Evolutionary conservation across 2,329 filamentous ascomycete species (phyloP), one percentile per base, ranked within the genome.

Genomic region (Talaromyces sp.): DNA sequence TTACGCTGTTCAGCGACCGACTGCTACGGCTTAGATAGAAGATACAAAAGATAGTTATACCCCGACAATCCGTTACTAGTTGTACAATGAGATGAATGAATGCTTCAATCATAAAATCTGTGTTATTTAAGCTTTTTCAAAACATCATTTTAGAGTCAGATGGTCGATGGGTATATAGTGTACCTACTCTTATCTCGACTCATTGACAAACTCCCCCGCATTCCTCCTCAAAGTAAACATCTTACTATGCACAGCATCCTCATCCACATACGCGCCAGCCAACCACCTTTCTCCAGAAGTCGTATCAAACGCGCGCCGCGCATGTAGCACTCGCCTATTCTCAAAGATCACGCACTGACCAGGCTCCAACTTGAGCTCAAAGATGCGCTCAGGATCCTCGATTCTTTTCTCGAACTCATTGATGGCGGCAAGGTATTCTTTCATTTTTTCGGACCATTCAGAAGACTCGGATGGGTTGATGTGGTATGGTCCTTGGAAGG

Each of bases 321-420:
- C 94, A 80, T 98, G 95, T 73, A 96, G 77, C n/a, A 96, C 83
- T 19, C 94, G 84, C 66, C 87, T 80, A 74, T 98, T 98, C 75
- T 96, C 90, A 74, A 99, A 98, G n/a, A 99, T 84, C 13, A 93
- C 93, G 74, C 92, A 96, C 73, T 97, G 91, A 3, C 94, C 95
- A 3, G 90, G 87, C 62, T 87, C 81, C 76, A 97, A 81, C 76
- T 89, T 89, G 66, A 89, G 83, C 80, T 94, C 84, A 72, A 89
- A 90, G 62, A 92, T 77, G 66, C 86, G 86, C 3, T 80, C 73
- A 0, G 83, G 78, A 0, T 81, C 73, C 68, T 91, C 88, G 27
- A 95, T 77, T 0, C 85, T 69, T 0, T 74, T 66, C 58, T 87
- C 83, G 70, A 96, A 92, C 2, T 84, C 83, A 1, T 73, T 67